Conservation (phyloP, 495 filamentous ascomycete species). For the Neurospora tetrasperma region DNA sequence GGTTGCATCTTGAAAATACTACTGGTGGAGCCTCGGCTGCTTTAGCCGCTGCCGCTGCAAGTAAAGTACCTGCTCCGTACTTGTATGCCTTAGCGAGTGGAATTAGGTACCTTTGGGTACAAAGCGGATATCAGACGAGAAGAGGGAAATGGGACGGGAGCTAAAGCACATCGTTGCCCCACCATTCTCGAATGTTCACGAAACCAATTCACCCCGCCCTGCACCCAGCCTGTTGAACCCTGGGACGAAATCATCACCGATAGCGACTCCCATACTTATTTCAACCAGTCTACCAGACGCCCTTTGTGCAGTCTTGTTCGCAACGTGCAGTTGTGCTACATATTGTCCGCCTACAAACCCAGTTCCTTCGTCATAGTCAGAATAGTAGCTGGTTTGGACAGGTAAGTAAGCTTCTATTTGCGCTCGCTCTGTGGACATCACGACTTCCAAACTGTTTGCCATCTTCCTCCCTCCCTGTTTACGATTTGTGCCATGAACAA, state of each 20-base stretch:
- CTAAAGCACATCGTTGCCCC: constrained; percentile 9
- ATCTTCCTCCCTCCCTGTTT: neutral
- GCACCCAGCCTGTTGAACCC: constrained; percentile 1
- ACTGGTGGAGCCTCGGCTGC: neutral
- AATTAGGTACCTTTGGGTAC: neutral
- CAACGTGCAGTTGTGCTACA: neutral
- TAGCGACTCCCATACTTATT: neutral
- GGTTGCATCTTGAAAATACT: neutral
- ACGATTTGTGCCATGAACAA: neutral
- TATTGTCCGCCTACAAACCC: neutral
- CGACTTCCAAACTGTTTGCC: neutral
- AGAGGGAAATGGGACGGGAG: neutral
- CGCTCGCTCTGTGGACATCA: neutral
- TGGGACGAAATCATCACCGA: neutral
- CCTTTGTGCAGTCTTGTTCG: neutral
- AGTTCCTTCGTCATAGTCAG: neutral
- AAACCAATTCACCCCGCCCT: constrained; percentile 12
- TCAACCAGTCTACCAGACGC: neutral
- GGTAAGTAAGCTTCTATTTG: neutral
- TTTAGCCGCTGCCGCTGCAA: neutral
- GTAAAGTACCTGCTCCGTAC: neutral
- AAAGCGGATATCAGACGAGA: neutral
- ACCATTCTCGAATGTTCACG: constrained; percentile 26
- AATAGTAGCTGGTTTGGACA: neutral
- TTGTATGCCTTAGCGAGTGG: neutral